Percentiles rank a stretch among this genome's conserved stretches.
Evolutionary conservation across 148 eudicot genomes (phyloP).

Genomic region (Cornus controversa): DNA sequence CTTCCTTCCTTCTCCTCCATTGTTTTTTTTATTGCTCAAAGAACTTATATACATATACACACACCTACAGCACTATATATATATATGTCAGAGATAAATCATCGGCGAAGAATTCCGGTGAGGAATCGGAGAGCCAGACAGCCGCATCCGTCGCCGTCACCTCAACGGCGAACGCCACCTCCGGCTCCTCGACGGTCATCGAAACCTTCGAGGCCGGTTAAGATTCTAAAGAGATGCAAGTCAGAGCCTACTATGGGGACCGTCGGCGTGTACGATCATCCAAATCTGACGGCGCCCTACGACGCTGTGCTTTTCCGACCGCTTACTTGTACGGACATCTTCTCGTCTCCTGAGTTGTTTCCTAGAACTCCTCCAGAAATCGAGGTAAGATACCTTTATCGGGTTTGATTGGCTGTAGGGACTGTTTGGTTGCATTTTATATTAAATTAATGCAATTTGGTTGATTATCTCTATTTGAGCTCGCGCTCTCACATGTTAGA

Average conservation of each 20-base stretch:
- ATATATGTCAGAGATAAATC: slow-evolving; percentile 19
- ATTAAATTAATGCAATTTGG: too few relatives aligned
- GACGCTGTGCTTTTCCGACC: slow-evolving; percentile 31
- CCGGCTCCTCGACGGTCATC: slow-evolving; percentile 6
- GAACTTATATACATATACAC: neutral
- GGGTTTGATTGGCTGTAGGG: too few relatives aligned
- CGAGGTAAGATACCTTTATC: slow-evolving; percentile 23
- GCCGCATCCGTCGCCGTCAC: slow-evolving; percentile 16
- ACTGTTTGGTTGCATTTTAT: too few relatives aligned
- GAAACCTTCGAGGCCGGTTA: slow-evolving; percentile 21
- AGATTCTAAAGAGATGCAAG: slow-evolving; percentile 34
- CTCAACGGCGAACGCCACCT: slow-evolving; percentile 15
- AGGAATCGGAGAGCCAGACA: slow-evolving; percentile 9
- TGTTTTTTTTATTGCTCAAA: too few relatives aligned
- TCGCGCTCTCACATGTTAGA: too few relatives aligned
- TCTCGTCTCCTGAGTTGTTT: slow-evolving; percentile 22
- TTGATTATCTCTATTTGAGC: too few relatives aligned
- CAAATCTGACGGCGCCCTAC: slow-evolving; percentile 16
- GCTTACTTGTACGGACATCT: slow-evolving; percentile 38
- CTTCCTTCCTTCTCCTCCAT: neutral
- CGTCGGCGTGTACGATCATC: slow-evolving; percentile 4
- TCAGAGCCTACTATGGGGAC: slow-evolving; percentile 46
- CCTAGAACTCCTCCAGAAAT: slow-evolving; percentile 18
- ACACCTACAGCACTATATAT: neutral
- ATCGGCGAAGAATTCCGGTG: slow-evolving; percentile 13